These are phyloP conservation scores for Plantago ovata DNA, from an alignment of 257 asterid species.

Conservation along the genomic window DNA sequence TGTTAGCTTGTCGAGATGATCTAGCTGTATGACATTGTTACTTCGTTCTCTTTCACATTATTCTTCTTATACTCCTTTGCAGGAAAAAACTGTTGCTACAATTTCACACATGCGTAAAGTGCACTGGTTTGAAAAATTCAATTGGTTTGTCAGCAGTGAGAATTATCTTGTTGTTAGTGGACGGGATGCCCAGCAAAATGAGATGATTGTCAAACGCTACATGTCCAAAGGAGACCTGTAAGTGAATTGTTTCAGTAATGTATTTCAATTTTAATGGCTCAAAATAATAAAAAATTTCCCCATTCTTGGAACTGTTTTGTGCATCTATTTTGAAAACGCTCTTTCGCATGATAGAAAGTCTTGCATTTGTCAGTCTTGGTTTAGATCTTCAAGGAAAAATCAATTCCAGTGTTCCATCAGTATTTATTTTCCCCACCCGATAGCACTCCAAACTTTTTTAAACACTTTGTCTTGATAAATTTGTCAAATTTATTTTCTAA, in stretches of 20 bases:
- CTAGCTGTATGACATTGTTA: background rate
- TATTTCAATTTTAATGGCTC: background rate
- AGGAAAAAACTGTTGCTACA: conserved; percentile 95
- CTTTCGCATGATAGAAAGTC: too few species aligned
- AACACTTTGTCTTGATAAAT: too few species aligned
- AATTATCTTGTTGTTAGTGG: conserved; percentile 95
- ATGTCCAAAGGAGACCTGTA: conserved; percentile 98
- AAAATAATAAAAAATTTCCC: conserved; percentile 5
- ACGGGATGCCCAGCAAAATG: conserved; percentile 97
- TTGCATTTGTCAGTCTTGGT: too few species aligned
- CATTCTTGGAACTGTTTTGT: background rate
- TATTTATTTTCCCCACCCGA: too few species aligned
- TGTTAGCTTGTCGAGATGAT: background rate
- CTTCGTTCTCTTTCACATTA: conserved; percentile 12
- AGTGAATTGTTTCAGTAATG: conserved; percentile 34
- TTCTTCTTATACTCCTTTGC: conserved; percentile 24
- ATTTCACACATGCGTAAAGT: conserved; percentile 96
- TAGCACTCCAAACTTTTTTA: too few species aligned
- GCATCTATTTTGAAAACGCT: too few species aligned
- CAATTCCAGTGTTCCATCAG: too few species aligned
- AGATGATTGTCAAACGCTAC: conserved; percentile 97
- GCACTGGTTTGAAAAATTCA: conserved; percentile 99
- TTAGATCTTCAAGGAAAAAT: too few species aligned
- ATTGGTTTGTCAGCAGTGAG: conserved; percentile 99
- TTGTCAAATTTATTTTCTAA: too few species aligned